phyloP scores from a whole-genome alignment of 768 basidiomycete species.

The Boletus sensibilis region DNA sequence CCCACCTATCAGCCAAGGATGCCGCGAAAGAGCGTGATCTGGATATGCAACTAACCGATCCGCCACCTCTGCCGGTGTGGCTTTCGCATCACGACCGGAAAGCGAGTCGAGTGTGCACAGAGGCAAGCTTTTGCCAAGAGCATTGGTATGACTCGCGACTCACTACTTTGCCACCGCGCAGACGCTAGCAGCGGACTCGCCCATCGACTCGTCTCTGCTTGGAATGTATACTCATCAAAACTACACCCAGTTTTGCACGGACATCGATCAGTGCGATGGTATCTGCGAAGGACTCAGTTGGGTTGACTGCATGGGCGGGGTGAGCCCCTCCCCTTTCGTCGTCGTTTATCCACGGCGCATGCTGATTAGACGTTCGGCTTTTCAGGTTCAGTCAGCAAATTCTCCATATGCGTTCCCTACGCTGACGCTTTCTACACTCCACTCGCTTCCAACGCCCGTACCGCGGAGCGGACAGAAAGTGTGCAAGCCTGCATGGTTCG shows the following conservation, averaged over 20 bases:
- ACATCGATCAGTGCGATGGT: conserved; percentile 69
- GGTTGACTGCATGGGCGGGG: conserved; percentile 66
- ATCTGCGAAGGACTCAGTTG: conserved; percentile 76
- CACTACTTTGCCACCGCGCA: conserved; percentile 27
- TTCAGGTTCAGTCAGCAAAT: conserved; percentile 62
- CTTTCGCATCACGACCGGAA: conserved; percentile 59
- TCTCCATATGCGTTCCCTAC: conserved; percentile 84
- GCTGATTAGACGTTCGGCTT: neutral
- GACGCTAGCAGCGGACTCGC: conserved; percentile 78
- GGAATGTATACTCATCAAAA: conserved; percentile 94
- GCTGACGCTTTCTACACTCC: conserved; percentile 77
- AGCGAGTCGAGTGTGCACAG: conserved; percentile 72
- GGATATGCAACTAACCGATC: conserved; percentile 55
- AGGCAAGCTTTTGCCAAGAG: conserved; percentile 44
- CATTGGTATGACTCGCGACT: neutral
- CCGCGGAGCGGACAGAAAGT: conserved; percentile 75
- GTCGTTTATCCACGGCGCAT: neutral
- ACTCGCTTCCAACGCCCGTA: conserved; percentile 86
- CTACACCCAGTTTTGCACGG: conserved; percentile 79
- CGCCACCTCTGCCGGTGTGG: conserved; percentile 56
- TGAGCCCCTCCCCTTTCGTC: conserved; percentile 30
- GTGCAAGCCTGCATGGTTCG: conserved; percentile 86
- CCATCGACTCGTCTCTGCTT: conserved; percentile 88
- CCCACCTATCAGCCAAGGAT: conserved; percentile 61
- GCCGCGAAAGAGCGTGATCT: conserved; percentile 56